Conservation (phyloP, 768 basidiomycete genomes). For the Harrya chromipes region DNA sequence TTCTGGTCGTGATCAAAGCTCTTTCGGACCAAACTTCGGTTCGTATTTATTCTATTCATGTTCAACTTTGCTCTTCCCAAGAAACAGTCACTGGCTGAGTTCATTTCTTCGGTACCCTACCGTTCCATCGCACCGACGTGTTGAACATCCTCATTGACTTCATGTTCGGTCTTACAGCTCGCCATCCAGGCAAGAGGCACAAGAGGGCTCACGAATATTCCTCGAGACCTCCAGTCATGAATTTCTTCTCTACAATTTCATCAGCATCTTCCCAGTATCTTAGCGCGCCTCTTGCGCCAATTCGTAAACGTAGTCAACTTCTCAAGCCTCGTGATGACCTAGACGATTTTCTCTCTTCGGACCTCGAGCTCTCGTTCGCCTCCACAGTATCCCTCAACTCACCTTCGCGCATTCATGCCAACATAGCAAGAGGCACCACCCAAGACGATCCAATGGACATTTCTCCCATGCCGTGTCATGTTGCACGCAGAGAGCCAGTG, state of each 20-base stretch:
- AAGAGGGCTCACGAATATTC: conserved; percentile 36
- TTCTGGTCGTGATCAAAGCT: conserved; percentile 25
- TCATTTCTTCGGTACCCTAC: neutral
- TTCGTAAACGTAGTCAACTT: conserved; percentile 49
- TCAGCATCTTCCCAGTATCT: conserved; percentile 44
- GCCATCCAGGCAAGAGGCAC: conserved; percentile 44
- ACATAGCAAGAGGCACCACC: conserved; percentile 46
- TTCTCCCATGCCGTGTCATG: conserved; percentile 56
- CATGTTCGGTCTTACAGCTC: conserved; percentile 42
- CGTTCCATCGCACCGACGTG: conserved; percentile 14
- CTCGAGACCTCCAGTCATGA: conserved; percentile 44
- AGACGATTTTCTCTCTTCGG: conserved; percentile 70
- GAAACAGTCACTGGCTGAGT: conserved; percentile 14
- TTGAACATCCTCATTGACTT: conserved; percentile 20
- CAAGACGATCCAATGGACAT: conserved; percentile 76
- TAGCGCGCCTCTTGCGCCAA: conserved; percentile 36
- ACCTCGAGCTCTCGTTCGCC: conserved; percentile 79
- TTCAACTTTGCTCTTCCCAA: conserved; percentile 13
- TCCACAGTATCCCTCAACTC: conserved; percentile 80
- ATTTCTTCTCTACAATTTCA: conserved; percentile 45
- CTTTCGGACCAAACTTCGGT: conserved; percentile 21
- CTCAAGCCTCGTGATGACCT: conserved; percentile 47
- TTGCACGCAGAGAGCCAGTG: conserved; percentile 27
- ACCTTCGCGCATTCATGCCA: conserved; percentile 49
- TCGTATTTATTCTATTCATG: conserved; percentile 28